A percentile compares a stretch with the other conserved stretches of the same genome.
Evolutionary conservation across 345 rosid genomes (phyloP).

Genomic region (Eucalyptus sp.): DNA sequence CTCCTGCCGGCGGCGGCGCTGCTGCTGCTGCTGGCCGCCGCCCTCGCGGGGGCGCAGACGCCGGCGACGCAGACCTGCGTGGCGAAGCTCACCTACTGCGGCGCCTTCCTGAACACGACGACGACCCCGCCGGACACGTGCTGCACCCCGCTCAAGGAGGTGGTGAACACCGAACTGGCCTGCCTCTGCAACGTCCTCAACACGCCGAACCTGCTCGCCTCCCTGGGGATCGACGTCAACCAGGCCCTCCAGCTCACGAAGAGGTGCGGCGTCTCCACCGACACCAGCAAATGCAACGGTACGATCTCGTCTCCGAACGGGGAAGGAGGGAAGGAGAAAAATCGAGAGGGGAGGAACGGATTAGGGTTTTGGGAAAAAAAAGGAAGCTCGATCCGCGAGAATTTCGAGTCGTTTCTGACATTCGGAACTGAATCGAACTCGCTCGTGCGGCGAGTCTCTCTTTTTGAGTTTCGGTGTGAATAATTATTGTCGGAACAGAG

Average conservation of each 20-base stretch:
- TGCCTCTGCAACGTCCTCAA: conserved; percentile 20
- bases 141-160: conserved; percentile 13
- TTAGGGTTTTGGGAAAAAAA: not conserved
- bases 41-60: conserved; percentile 2
- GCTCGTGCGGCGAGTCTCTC: not conserved
- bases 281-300: conserved; percentile 1
- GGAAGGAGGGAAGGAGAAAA: not conserved
- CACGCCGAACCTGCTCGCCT: not conserved
- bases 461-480: not conserved
- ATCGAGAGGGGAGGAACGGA: not conserved
- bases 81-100: conserved; percentile 3
- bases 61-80: conserved; percentile 3
- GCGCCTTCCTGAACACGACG: conserved; percentile 1
- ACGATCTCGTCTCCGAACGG: not conserved
- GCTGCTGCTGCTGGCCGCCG: not conserved
- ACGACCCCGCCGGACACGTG: conserved; percentile 1
- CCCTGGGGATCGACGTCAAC: not conserved
- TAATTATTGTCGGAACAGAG: not conserved
- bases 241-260: conserved; percentile 3
- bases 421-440: not conserved
- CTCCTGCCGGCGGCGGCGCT: not conserved
- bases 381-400: not conserved
- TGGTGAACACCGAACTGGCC: not conserved
- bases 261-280: not conserved
- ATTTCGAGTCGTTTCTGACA: not conserved